Conservation (phyloP, 768 basidiomycete species). For the Podaxis rugospora region DNA sequence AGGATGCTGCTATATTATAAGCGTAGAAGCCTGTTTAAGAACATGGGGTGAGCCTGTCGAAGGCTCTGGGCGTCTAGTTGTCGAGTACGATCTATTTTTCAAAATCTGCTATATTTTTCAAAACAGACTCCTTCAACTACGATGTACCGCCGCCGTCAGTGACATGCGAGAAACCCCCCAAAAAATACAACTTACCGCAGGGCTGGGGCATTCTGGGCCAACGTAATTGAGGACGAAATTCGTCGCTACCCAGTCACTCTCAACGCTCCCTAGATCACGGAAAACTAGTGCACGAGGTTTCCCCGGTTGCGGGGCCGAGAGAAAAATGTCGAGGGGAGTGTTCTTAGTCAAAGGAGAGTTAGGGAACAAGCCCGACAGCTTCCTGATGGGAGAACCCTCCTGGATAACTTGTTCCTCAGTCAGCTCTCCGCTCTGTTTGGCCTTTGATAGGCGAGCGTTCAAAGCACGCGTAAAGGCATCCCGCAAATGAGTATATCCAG, state of each 20-base stretch:
- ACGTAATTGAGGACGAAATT: slow-evolving; percentile 76
- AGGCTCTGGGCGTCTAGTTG: slow-evolving; percentile 1
- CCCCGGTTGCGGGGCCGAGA: slow-evolving; percentile 51
- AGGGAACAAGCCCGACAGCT: slow-evolving; percentile 75
- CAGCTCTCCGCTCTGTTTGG: slow-evolving; percentile 46
- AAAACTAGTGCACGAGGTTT: slow-evolving; percentile 55
- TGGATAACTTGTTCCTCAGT: slow-evolving; percentile 54
- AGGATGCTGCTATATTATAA: background rate
- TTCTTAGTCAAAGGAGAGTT: slow-evolving; percentile 64
- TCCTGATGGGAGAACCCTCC: slow-evolving; percentile 60
- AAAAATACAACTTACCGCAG: slow-evolving; percentile 46
- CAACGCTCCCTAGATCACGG: slow-evolving; percentile 68
- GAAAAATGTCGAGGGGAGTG: slow-evolving; percentile 62
- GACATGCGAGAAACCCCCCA: background rate
- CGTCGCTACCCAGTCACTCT: slow-evolving; percentile 70
- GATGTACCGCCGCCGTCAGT: background rate
- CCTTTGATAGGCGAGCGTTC: slow-evolving; percentile 51
- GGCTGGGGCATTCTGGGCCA: slow-evolving; percentile 65
- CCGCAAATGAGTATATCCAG: slow-evolving; percentile 73
- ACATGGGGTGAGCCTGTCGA: background rate
- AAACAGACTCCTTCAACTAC: slow-evolving; percentile 50
- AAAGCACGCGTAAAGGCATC: slow-evolving; percentile 81
- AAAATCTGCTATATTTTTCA: slow-evolving; percentile 32
- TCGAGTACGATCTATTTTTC: slow-evolving; percentile 17
- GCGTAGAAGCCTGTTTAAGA: background rate